Conservation (phyloP, 805 yeast species). For the Kuraishia cidri region DNA sequence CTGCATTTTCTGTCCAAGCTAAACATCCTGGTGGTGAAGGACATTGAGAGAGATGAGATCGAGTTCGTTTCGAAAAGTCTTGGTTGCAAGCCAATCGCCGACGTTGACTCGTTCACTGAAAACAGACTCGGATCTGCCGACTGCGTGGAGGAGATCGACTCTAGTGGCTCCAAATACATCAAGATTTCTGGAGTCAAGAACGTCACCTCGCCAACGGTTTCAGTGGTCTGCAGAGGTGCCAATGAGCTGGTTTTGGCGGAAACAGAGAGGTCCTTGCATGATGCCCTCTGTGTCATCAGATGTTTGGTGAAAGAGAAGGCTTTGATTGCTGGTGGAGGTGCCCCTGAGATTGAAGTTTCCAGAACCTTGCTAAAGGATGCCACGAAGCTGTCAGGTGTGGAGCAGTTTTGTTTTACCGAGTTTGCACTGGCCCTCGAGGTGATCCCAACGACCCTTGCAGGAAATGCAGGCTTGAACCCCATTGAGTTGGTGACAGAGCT, state of each 20-base stretch:
- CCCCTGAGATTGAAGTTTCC: constrained; percentile 90
- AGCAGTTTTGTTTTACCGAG: constrained; percentile 86
- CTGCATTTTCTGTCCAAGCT: constrained; percentile 90
- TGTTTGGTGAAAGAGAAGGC: constrained; percentile 85
- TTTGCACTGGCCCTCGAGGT: constrained; percentile 89
- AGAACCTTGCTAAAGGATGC: constrained; percentile 67
- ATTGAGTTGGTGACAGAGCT: constrained; percentile 87
- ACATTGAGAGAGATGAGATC: constrained; percentile 92
- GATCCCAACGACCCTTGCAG: constrained; percentile 90
- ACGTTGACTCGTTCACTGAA: constrained; percentile 86
- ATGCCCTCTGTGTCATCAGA: constrained; percentile 89
- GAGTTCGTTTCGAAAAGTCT: constrained; percentile 80
- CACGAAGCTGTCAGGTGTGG: constrained; percentile 69
- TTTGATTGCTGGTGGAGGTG: constrained; percentile 97
- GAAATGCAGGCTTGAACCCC: constrained; percentile 90
- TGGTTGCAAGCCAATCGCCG: constrained; percentile 96
- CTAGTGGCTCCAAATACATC: constrained; percentile 84
- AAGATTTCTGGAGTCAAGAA: constrained; percentile 76
- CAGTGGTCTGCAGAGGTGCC: constrained; percentile 93
- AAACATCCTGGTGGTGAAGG: constrained; percentile 90
- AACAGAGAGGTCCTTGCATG: constrained; percentile 95
- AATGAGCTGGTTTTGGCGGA: constrained; percentile 86
- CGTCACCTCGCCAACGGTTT: constrained; percentile 57
- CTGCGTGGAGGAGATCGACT: constrained; percentile 82
- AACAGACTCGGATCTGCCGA: constrained; percentile 91